phyloP scores from a whole-genome alignment of 352 stramenopile genomes.

The Phytophthora pini region DNA sequence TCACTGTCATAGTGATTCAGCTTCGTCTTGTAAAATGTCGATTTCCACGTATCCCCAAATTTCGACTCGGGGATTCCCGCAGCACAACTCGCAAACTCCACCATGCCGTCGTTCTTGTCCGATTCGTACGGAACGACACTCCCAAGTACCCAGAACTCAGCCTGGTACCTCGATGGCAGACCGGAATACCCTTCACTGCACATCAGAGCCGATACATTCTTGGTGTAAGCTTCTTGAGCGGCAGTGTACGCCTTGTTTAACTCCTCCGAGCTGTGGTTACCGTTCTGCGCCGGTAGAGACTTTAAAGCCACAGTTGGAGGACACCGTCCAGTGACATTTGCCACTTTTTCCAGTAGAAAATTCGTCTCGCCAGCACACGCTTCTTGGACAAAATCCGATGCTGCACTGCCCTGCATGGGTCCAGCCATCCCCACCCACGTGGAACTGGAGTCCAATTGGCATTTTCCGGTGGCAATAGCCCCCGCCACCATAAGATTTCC shows the following conservation, averaged over 20 bases:
- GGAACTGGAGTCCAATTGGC: conserved; percentile 24
- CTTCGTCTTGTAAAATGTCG: conserved; percentile 51
- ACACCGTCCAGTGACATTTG: conserved; percentile 15
- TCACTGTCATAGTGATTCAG: conserved; percentile 62
- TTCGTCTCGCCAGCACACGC: conserved; percentile 22
- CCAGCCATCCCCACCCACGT: conserved; percentile 39
- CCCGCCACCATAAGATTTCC: conserved; percentile 29
- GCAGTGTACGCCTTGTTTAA: conserved; percentile 31
- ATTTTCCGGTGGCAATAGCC: conserved; percentile 28
- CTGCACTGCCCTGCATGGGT: conserved; percentile 25
- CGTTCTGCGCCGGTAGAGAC: conserved; percentile 39
- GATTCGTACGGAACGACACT: conserved; percentile 35
- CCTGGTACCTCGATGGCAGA: conserved; percentile 38
- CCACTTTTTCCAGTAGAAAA: conserved; percentile 15
- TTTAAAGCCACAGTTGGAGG: conserved; percentile 26
- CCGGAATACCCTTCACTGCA: conserved; percentile 42
- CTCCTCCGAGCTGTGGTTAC: conserved; percentile 16
- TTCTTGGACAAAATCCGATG: conserved; percentile 20
- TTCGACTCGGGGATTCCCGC: conserved; percentile 31
- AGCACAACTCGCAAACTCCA: conserved; percentile 57
- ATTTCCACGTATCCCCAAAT: conserved; percentile 44
- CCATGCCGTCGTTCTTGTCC: conserved; percentile 37
- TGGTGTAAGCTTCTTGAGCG: conserved; percentile 28
- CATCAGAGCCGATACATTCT: conserved; percentile 38
- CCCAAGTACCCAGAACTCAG: conserved; percentile 19